Evolutionary conservation across 2,329 filamentous ascomycete species (phyloP).

Genomic region (Stachybotrys echinatus): DNA sequence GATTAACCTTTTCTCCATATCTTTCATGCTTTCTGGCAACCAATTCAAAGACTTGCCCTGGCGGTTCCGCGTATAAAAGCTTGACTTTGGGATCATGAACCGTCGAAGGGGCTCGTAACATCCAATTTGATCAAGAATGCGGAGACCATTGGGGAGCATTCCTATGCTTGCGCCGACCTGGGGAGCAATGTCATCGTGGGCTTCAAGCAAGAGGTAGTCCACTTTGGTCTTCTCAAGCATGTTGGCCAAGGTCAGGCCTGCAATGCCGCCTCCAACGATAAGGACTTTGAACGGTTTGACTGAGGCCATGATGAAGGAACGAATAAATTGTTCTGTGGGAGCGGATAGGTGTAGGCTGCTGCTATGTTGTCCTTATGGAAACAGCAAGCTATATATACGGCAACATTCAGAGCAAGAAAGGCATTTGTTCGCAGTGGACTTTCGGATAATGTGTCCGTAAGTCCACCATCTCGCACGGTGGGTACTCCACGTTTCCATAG

Average conservation of each 20-base stretch:
- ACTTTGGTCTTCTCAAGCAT: constrained; percentile 38
- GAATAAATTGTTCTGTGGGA: no score
- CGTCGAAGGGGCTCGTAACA: constrained; percentile 14
- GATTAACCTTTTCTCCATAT: background rate
- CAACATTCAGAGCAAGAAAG: no score
- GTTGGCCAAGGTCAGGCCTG: constrained; percentile 25
- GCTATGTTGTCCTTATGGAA: no score
- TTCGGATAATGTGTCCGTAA: no score
- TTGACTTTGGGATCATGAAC: background rate
- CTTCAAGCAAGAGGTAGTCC: constrained; percentile 44
- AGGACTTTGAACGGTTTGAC: background rate
- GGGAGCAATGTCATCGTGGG: constrained; percentile 33
- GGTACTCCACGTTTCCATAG: no score
- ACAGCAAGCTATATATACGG: no score
- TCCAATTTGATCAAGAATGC: constrained; percentile 43
- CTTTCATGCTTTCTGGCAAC: background rate
- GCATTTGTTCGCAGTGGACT: no score
- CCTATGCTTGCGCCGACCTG: constrained; percentile 42
- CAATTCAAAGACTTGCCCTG: background rate
- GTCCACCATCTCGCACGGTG: no score
- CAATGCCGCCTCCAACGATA: constrained; percentile 42
- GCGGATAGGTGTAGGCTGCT: no score
- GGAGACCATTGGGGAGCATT: constrained; percentile 33
- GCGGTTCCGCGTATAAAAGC: background rate
- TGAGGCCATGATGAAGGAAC: background rate